Evolutionary conservation across 805 yeast species (phyloP).

Genomic region (Priceomyces medius): DNA sequence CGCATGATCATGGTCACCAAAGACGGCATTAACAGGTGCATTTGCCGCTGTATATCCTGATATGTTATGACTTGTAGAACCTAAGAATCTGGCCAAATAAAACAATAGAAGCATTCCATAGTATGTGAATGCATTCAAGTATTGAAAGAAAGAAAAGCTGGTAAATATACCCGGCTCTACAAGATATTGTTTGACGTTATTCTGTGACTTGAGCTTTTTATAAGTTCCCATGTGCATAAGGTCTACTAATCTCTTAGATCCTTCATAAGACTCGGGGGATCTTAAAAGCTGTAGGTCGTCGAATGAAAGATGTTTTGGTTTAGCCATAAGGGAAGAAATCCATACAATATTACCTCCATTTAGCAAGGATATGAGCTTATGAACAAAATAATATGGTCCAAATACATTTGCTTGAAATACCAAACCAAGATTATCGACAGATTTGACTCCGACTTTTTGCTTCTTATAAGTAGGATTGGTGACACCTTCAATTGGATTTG

Average conservation of each 20-base stretch:
- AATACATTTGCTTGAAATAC: conserved; percentile 96
- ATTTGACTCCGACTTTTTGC: conserved; percentile 74
- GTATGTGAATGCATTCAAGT: conserved; percentile 73
- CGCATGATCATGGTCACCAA: conserved; percentile 52
- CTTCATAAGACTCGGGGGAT: conserved; percentile 77
- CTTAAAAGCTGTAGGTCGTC: conserved; percentile 71
- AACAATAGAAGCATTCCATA: conserved; percentile 85
- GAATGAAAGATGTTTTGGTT: conserved; percentile 68
- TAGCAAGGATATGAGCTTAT: conserved; percentile 59
- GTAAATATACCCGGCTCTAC: conserved; percentile 94
- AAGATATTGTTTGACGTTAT: conserved; percentile 68
- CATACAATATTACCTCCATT: conserved; percentile 72
- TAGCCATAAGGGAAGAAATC: conserved; percentile 84
- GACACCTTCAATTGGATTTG: conserved; percentile 75
- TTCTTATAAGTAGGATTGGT: conserved; percentile 85
- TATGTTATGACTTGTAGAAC: conserved; percentile 87
- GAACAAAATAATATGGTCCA: conserved; percentile 86
- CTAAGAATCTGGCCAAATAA: conserved; percentile 75
- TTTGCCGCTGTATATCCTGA: conserved; percentile 88
- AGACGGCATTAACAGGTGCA: conserved; percentile 63
- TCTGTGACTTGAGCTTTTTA: conserved; percentile 41
- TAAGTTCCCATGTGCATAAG: conserved; percentile 74
- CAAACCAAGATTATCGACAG: conserved; percentile 77
- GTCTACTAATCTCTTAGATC: conserved; percentile 86
- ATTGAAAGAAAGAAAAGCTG: conserved; percentile 74